phyloP scores from a whole-genome alignment of 1,284 basidiomycete species.

The Moesziomyces parantarcticus region DNA sequence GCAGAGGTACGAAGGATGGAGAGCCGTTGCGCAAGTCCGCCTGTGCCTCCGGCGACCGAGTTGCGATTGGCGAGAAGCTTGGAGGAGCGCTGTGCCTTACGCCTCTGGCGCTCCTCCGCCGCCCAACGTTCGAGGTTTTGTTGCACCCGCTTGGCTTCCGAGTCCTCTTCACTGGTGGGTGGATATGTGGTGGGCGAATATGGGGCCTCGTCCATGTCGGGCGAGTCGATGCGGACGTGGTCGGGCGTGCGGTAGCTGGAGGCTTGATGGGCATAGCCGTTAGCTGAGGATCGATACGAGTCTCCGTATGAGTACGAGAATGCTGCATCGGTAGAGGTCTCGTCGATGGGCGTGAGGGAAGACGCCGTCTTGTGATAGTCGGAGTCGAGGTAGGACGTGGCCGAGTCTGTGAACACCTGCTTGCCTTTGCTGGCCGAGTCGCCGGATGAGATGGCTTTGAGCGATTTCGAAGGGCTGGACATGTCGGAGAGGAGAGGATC shows the following conservation, averaged over 20 bases:
- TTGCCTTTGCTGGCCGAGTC: slow-evolving; percentile 15
- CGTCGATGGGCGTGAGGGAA: slow-evolving; percentile 35
- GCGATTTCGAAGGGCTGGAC: slow-evolving; percentile 10
- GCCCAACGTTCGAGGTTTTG: slow-evolving; percentile 58
- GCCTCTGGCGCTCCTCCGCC: slow-evolving; percentile 49
- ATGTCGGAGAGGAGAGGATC: slow-evolving; percentile 8
- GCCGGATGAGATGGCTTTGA: slow-evolving; percentile 2
- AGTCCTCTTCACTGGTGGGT: slow-evolving; percentile 50
- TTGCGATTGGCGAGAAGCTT: slow-evolving; percentile 28
- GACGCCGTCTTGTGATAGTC: slow-evolving; percentile 13
- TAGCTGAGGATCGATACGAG: slow-evolving; percentile 18
- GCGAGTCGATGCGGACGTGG: slow-evolving; percentile 15
- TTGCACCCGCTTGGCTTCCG: slow-evolving; percentile 52
- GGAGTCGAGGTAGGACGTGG: slow-evolving; percentile 4
- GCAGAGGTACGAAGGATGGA: slow-evolving; percentile 27
- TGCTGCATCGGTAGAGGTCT: slow-evolving; percentile 16
- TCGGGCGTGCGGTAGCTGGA: not conserved
- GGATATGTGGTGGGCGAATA: slow-evolving; percentile 44
- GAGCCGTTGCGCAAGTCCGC: slow-evolving; percentile 24
- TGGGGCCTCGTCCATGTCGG: slow-evolving; percentile 15
- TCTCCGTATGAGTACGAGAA: slow-evolving; percentile 6
- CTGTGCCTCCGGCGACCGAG: slow-evolving; percentile 7
- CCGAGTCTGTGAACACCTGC: slow-evolving; percentile 19
- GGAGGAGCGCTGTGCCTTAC: slow-evolving; percentile 54
- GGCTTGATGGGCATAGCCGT: slow-evolving; percentile 13